Evolutionary conservation across 371 early-diverging fungal genomes (phyloP).

Genomic region (Syncephalastrum contaminatum): DNA sequence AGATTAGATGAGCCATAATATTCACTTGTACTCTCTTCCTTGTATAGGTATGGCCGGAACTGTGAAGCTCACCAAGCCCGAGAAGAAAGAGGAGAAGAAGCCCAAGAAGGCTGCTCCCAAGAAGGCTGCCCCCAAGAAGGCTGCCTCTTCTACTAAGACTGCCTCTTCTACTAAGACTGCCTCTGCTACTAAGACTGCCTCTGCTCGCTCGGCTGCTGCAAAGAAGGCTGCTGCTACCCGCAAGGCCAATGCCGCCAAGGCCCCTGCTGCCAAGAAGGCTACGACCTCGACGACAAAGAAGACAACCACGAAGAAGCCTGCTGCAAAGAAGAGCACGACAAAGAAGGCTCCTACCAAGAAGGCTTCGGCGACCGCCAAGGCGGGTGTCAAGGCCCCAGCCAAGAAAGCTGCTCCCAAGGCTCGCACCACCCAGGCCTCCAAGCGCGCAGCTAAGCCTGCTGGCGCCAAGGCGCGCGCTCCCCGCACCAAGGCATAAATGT

Average conservation of each 20-base stretch:
- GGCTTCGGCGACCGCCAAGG: constrained; percentile 35
- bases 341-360: constrained; percentile 51
- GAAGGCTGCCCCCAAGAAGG: constrained; percentile 40
- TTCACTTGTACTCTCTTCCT: too few species aligned
- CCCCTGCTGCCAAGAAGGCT: constrained; percentile 55
- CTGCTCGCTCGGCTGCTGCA: constrained; percentile 47
- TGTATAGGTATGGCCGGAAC: constrained; percentile 58
- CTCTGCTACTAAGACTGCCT: constrained; percentile 52
- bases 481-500: too few species aligned
- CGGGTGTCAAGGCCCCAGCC: constrained; percentile 18
- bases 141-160: constrained; percentile 46
- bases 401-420: constrained; percentile 7
- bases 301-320: constrained; percentile 43
- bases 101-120: constrained; percentile 32
- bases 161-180: constrained; percentile 55
- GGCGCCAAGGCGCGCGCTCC: too few species aligned
- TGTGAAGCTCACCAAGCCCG: constrained; percentile 60
- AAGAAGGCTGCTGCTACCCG: constrained; percentile 50
- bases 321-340: constrained; percentile 36
- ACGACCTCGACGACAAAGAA: constrained; percentile 36
- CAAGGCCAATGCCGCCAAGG: constrained; percentile 24
- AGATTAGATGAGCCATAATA: too few species aligned
- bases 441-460: too few species aligned
- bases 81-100: constrained; percentile 44
- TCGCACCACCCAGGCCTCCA: too few species aligned